A percentile compares a stretch with the other conserved stretches of the same genome.
These are phyloP conservation scores for Phaeosphaeria sp. DNA, from an alignment of 2,329 filamentous ascomycete genomes.

Conservation along the genomic window DNA sequence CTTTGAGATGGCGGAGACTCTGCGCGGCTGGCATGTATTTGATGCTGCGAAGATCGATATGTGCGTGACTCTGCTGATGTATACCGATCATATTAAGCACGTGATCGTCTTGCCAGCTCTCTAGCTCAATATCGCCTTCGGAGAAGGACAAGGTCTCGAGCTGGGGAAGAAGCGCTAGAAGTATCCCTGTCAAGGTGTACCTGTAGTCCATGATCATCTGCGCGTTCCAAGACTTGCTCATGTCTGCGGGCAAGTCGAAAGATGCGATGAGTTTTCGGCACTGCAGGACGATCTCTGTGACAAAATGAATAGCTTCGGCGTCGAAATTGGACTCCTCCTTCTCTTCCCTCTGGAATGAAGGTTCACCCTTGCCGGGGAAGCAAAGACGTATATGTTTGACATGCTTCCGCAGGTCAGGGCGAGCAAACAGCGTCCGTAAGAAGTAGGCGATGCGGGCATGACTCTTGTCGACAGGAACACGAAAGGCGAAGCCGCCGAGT, in stretches of 20 bases:
- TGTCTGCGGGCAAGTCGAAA: conserved; percentile 4
- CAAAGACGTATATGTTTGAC: conserved; percentile 17
- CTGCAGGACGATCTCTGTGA: neutral
- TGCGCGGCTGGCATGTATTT: neutral
- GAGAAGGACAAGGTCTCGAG: conserved; percentile 17
- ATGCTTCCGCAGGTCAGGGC: conserved; percentile 7
- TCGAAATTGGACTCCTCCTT: neutral
- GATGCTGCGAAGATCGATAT: neutral
- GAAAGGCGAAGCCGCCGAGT: neutral
- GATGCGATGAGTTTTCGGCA: neutral
- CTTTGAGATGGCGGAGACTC: neutral
- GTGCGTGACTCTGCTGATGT: neutral
- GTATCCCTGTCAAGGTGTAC: neutral
- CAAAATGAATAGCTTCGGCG: neutral
- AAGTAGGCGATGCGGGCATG: conserved; percentile 3
- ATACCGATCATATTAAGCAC: conserved; percentile 2
- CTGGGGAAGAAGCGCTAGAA: conserved; percentile 10
- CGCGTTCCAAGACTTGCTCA: neutral
- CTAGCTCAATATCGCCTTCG: neutral
- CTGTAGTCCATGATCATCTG: neutral
- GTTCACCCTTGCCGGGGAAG: neutral
- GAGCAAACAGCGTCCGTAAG: conserved; percentile 5
- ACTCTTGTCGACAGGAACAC: neutral
- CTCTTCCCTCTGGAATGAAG: neutral
- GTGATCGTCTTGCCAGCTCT: neutral